Conservation (phyloP, 164 flowering plant genomes). For the Litsea cubeba region DNA sequence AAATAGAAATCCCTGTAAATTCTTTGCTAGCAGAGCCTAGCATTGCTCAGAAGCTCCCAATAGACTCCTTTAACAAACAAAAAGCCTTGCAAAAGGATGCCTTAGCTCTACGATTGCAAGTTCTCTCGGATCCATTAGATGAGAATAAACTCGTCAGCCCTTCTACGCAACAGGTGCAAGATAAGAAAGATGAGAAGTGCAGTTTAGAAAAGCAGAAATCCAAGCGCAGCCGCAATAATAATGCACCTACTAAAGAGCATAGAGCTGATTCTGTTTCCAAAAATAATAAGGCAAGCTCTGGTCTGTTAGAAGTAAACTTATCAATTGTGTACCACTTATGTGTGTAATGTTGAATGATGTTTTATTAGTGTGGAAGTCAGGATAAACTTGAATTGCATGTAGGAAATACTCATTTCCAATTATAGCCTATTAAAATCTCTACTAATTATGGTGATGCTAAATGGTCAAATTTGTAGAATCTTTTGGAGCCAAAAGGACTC, state of each 20-base stretch:
- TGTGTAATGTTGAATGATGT: neutral
- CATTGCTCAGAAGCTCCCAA: slow-evolving; percentile 10
- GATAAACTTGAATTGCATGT: neutral
- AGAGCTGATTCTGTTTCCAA: slow-evolving; percentile 9
- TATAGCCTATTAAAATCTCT: neutral
- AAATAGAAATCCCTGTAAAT: slow-evolving; percentile 7
- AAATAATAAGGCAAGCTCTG: slow-evolving; percentile 25
- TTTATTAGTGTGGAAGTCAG: neutral
- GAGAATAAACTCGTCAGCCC: slow-evolving; percentile 13
- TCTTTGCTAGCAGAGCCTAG: slow-evolving; percentile 10
- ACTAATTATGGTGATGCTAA: neutral
- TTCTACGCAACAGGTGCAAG: slow-evolving; percentile 15
- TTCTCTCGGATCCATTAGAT: slow-evolving; percentile 9
- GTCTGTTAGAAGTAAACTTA: neutral
- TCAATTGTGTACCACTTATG: neutral
- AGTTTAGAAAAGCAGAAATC: slow-evolving; percentile 22
- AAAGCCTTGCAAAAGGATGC: slow-evolving; percentile 9
- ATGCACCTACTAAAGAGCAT: slow-evolving; percentile 19
- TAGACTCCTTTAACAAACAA: slow-evolving; percentile 9
- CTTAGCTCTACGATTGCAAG: slow-evolving; percentile 6
- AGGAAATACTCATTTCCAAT: neutral
- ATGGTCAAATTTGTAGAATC: slow-evolving; percentile 32
- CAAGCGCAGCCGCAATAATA: slow-evolving; percentile 19
- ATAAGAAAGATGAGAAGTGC: slow-evolving; percentile 11
- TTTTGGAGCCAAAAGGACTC: slow-evolving; percentile 26